phyloP scores from a whole-genome alignment of 495 filamentous ascomycete species.

The Saxispiralis lemnorum region DNA sequence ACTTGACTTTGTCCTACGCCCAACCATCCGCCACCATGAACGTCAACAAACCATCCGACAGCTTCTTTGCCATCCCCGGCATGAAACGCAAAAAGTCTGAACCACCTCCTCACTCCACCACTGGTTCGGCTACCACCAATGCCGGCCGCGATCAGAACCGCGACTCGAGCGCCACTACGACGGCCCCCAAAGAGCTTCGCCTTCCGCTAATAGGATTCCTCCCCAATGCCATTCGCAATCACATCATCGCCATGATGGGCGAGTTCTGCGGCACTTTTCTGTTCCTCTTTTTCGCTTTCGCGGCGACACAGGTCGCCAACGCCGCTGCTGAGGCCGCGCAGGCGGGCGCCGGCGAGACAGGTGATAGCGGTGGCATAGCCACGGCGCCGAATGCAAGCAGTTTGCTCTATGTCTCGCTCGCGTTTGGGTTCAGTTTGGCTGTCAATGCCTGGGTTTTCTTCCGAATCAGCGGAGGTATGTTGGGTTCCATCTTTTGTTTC shows the following conservation, averaged over 20 bases:
- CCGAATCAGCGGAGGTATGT: conserved; percentile 17
- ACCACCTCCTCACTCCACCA: background rate
- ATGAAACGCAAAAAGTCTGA: conserved; percentile 2
- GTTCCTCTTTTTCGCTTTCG: conserved; percentile 22
- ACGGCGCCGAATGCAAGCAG: conserved; percentile 14
- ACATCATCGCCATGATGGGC: conserved; percentile 20
- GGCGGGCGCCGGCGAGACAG: background rate
- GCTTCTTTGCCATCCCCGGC: conserved; percentile 14
- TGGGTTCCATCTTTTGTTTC: background rate
- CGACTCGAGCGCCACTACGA: conserved; percentile 1
- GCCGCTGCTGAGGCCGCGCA: conserved; percentile 11
- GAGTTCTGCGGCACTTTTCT: conserved; percentile 20
- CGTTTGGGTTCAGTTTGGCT: conserved; percentile 19
- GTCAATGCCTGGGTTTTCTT: conserved; percentile 23
- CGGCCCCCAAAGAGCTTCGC: conserved; percentile 2
- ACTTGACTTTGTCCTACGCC: too few relatives aligned
- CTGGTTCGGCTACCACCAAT: background rate
- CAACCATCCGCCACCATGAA: conserved; percentile 10
- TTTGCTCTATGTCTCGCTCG: conserved; percentile 16
- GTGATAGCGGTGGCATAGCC: conserved; percentile 2
- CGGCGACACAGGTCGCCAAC: conserved; percentile 19
- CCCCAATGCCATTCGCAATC: conserved; percentile 17
- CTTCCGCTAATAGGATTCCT: conserved; percentile 12
- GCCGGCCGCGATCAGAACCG: background rate
- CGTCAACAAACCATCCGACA: conserved; percentile 12